Base-by-base conservation (phyloP, 768 basidiomycete genomes). In the Ramaria rubella region DNA sequence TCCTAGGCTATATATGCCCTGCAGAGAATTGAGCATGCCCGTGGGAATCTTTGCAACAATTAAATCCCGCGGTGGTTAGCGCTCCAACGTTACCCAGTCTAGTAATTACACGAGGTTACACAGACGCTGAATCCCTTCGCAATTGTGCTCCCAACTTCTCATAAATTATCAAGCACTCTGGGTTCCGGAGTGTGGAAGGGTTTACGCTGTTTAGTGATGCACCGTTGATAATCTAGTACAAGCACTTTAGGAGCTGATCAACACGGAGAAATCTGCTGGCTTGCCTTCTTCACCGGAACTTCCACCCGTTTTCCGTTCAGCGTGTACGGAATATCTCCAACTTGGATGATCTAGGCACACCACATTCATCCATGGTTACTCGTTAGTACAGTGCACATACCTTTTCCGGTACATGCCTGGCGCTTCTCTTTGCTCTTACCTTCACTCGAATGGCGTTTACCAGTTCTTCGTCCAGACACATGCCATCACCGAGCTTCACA, bases 251-350 rank as follows among this genome's bases (percentile, higher is more conserved):
- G 1, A 42, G 23, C 15, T 40, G 38, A 40, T 17, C 5, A 17
- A 42, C 17, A 9, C 8, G 40, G 40, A 43, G 45, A 23, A 19
- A 24, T 24, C 15, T 31, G 31, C 29, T 40, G 36, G 29, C 36
- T 21, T 59, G 82, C 83, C 80, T 87, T 88, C 69, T 86, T 87
- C 36, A 87, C 82, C 11, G 84, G 76, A 8, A 89, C 86, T 68
- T 90, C 88, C 45, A 91, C 87, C 42, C 84, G 79, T 66, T 90
- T 92, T 33, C 84, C 85, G 61, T 89, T 90, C 59, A 90, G 69
- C 21, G 89, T 92, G 65, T 90, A 86, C 4, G 87, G 87, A 15
- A 90, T 77, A 67, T 89, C 86, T 8, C 69, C 60, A 15, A 82
- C 82, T 67, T 86, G 83, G 24, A 90, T 73, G 58, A 89, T 82